These are phyloP conservation scores for Cicer pinnatifidum DNA, from an alignment of 306 rosid genomes.

Conservation along the genomic window DNA sequence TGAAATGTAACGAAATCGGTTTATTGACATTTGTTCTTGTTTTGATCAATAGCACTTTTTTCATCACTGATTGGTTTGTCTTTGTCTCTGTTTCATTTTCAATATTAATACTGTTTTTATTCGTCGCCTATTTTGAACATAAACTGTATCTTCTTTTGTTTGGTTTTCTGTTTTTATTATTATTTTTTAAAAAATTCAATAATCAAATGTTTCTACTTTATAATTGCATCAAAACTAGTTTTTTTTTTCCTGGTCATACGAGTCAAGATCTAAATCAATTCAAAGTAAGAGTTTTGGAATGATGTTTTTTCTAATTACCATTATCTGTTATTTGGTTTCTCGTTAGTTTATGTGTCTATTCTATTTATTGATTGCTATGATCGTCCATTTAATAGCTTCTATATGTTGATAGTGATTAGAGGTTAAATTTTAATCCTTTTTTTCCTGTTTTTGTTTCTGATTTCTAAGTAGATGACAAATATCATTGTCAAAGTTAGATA, in stretches of 20 bases:
- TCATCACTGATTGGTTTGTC: constrained; percentile 45
- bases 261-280: constrained; percentile 49
- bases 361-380: constrained; percentile 37
- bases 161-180: constrained; percentile 35
- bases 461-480: not conserved
- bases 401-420: constrained; percentile 10
- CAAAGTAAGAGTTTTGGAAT: constrained; percentile 31
- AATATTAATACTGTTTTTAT: constrained; percentile 26
- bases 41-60: constrained; percentile 47
- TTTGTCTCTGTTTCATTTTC: constrained; percentile 35
- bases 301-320: constrained; percentile 5
- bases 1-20: constrained; percentile 50
- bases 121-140: constrained; percentile 28
- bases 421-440: constrained; percentile 10
- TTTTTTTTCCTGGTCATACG: constrained; percentile 32
- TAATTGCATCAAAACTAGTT: constrained; percentile 27
- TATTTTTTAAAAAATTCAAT: constrained; percentile 2
- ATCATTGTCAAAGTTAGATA: not conserved
- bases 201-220: constrained; percentile 27
- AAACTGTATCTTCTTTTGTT: constrained; percentile 41
- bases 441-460: not conserved
- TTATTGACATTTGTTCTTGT: constrained; percentile 48
- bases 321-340: constrained; percentile 34
- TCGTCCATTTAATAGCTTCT: constrained; percentile 26
- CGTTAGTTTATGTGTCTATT: constrained; percentile 28